A percentile compares a stretch with the other conserved stretches of the same genome.
These are phyloP conservation scores for Boletus sp. DNA, from an alignment of 768 basidiomycete genomes.

Conservation along the genomic window DNA sequence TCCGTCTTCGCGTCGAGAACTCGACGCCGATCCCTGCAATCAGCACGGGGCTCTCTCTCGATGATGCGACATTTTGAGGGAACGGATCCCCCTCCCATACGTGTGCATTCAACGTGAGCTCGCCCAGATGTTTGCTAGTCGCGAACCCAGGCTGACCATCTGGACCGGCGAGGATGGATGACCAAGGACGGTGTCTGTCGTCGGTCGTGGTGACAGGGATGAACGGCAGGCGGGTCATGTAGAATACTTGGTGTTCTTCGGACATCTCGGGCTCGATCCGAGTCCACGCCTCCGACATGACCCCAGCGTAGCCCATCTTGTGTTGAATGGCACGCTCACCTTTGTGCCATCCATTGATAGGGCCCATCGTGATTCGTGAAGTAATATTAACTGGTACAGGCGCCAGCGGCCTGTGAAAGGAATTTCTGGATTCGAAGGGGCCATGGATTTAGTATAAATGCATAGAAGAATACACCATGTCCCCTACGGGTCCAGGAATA, in stretches of 20 bases:
- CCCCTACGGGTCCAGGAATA: too few relatives aligned
- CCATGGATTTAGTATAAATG: too few relatives aligned
- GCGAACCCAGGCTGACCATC: slow-evolving; percentile 47
- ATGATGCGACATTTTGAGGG: slow-evolving; percentile 30
- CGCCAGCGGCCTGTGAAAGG: too few relatives aligned
- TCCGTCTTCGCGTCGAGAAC: slow-evolving; percentile 54
- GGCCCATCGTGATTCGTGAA: slow-evolving; percentile 16
- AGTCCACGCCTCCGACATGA: slow-evolving; percentile 38
- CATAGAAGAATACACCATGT: too few relatives aligned
- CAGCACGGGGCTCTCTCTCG: slow-evolving; percentile 25
- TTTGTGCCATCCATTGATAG: slow-evolving; percentile 38
- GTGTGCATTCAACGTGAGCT: slow-evolving; percentile 37
- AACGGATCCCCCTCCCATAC: slow-evolving; percentile 61
- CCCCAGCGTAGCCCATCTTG: slow-evolving; percentile 42
- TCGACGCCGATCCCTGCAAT: slow-evolving; percentile 65
- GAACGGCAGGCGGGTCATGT: slow-evolving; percentile 50
- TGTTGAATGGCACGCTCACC: slow-evolving; percentile 53
- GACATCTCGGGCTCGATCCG: slow-evolving; percentile 47
- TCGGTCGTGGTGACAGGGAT: slow-evolving; percentile 59
- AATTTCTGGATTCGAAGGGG: too few relatives aligned
- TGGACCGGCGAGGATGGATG: slow-evolving; percentile 48
- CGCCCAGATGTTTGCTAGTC: slow-evolving; percentile 36
- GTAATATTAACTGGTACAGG: too few relatives aligned
- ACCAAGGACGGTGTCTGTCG: slow-evolving; percentile 52
- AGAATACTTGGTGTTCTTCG: slow-evolving; percentile 48